These are phyloP conservation scores for Pyrenophora graminea DNA, from an alignment of 2,329 filamentous ascomycete genomes.

Conservation along the genomic window DNA sequence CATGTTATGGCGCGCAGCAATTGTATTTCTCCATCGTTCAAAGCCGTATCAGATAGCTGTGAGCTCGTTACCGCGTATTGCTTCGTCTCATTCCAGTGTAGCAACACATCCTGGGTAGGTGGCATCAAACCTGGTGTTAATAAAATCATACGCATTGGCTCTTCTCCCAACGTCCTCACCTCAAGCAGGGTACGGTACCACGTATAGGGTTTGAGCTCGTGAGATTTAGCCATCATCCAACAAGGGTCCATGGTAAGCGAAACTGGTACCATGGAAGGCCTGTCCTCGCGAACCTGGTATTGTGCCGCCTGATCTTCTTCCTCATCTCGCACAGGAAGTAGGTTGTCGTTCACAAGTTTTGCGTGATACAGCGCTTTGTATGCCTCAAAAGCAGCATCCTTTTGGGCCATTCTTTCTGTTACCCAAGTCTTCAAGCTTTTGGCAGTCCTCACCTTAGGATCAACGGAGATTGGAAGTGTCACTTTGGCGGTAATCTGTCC, in stretches of 20 bases:
- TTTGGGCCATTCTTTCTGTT: conserved; percentile 72
- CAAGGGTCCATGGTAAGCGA: conserved; percentile 39
- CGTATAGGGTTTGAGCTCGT: conserved; percentile 12
- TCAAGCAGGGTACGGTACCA: conserved; percentile 30
- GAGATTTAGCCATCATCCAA: conserved; percentile 20
- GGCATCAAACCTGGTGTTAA: conserved; percentile 29
- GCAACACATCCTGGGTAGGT: conserved; percentile 18
- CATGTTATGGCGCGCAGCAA: conserved; percentile 30
- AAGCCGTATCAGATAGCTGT: conserved; percentile 5
- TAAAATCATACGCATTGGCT: conserved; percentile 28
- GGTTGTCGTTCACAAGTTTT: conserved; percentile 75
- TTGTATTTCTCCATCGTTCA: conserved; percentile 23
- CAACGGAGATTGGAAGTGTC: conserved; percentile 70
- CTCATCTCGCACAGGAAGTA: conserved; percentile 64
- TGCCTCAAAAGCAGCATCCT: conserved; percentile 82
- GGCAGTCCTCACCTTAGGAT: conserved; percentile 62
- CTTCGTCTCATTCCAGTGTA: conserved; percentile 41
- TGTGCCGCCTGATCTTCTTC: conserved; percentile 24
- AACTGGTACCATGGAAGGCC: conserved; percentile 32
- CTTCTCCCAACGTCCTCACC: conserved; percentile 14
- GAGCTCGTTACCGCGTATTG: conserved; percentile 26
- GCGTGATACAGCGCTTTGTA: conserved; percentile 71
- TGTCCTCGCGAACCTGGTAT: conserved; percentile 31
- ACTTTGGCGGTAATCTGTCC: conserved; percentile 61
- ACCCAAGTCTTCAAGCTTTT: conserved; percentile 63